These are phyloP conservation scores for Astrocystis sublimbata DNA, from an alignment of 495 filamentous ascomycete genomes.

Conservation along the genomic window DNA sequence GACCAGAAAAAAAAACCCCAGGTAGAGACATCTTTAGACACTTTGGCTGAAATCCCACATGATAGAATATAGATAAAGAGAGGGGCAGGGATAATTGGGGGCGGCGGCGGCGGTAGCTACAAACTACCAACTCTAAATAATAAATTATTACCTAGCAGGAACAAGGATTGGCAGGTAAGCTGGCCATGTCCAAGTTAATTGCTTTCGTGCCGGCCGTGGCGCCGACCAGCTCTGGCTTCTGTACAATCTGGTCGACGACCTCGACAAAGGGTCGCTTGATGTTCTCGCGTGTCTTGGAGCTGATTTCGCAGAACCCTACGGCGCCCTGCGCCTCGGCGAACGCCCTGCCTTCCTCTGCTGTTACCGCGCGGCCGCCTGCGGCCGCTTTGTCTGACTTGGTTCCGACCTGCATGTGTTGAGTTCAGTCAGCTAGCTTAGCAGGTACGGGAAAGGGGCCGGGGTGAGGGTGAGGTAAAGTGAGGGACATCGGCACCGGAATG, in stretches of 20 bases:
- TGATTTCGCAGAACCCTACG: slow-evolving; percentile 55
- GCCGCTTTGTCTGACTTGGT: slow-evolving; percentile 55
- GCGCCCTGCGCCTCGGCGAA: slow-evolving; percentile 50
- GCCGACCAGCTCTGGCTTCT: slow-evolving; percentile 43
- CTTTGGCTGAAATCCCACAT: not conserved
- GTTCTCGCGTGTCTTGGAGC: slow-evolving; percentile 56
- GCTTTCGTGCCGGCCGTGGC: slow-evolving; percentile 6
- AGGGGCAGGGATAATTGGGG: not conserved
- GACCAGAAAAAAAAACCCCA: not conserved
- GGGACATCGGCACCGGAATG: not conserved
- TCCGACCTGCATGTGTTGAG: too few relatives aligned
- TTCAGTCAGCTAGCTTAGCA: too few relatives aligned
- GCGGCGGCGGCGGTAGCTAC: too few relatives aligned
- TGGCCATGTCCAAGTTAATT: slow-evolving; percentile 1
- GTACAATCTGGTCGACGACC: slow-evolving; percentile 54
- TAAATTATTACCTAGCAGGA: slow-evolving; percentile 20
- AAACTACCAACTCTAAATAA: not conserved
- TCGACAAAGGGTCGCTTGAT: slow-evolving; percentile 56
- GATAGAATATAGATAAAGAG: not conserved
- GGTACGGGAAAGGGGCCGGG: too few relatives aligned
- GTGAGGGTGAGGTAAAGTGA: not conserved
- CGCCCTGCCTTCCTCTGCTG: slow-evolving; percentile 50
- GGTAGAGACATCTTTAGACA: not conserved
- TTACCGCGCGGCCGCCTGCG: slow-evolving; percentile 45
- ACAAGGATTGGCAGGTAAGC: slow-evolving; percentile 20